Conservation (phyloP, 2,329 filamentous ascomycete species). For the Phialophora chinensis region DNA sequence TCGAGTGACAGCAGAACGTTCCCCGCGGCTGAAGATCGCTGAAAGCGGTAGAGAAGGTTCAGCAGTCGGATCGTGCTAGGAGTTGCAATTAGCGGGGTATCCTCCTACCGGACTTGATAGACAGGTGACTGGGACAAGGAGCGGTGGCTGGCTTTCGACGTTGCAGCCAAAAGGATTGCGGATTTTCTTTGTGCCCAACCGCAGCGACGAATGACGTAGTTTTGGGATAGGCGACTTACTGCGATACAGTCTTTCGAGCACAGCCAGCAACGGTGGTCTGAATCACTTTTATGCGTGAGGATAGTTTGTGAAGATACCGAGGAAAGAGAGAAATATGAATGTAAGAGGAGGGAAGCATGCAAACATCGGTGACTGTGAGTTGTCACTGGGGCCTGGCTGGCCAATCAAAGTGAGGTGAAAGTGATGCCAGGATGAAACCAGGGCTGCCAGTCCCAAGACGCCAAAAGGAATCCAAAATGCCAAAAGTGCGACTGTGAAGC, state of each 20-base stretch:
- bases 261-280: background rate
- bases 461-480: background rate
- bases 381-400: slow-evolving; percentile 17
- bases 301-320: slow-evolving; percentile 9
- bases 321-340: slow-evolving; percentile 6
- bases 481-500: background rate
- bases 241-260: background rate
- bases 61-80: background rate
- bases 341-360: slow-evolving; percentile 7
- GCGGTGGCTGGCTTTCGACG: slow-evolving; percentile 8
- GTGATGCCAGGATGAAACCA: background rate
- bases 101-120: background rate
- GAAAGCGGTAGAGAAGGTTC: background rate
- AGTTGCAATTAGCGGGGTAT: background rate
- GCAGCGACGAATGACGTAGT: slow-evolving; percentile 3
- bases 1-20: background rate
- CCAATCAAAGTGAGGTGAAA: slow-evolving; percentile 14
- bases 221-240: background rate
- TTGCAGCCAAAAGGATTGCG: slow-evolving; percentile 8
- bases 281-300: background rate
- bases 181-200: slow-evolving; percentile 22
- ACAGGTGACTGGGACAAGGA: slow-evolving; percentile 21
- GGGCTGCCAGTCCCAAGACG: slow-evolving; percentile 7
- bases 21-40: background rate
- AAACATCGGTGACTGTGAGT: slow-evolving; percentile 17